Base-by-base conservation (phyloP, 2,329 filamentous ascomycete genomes). In the Xylaria digitata region DNA sequence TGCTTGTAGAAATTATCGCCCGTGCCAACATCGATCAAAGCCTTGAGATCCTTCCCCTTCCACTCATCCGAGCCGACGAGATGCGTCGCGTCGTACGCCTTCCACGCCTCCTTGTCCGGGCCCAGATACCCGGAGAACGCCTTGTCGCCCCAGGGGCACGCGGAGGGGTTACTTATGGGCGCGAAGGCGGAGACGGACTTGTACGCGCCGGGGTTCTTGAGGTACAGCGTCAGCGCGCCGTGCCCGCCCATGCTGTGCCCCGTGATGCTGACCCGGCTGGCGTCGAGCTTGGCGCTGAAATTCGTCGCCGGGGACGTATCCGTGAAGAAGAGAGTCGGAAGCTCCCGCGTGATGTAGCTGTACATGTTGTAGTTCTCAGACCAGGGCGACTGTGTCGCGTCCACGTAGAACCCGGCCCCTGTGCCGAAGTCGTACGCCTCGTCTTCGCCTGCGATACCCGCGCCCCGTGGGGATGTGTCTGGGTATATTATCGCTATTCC, bases 171-270 rank as follows among this genome's bases (percentile, higher is more conserved):
- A 57, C 89, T 81, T 75, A 98, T 96, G 21, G 95, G 95, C 55
- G 96, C 92, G 77, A 96, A 97, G 1, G 95, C 95, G 69, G 91
- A 94, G 64, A 96, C 93, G 71, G 89, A 93, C 83, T 90, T 92
- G 85, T 97, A 99, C 83, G 87, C 89, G 70, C 92, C 93, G 0
- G 96, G 94, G 81, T 98, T 91, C 83, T 93, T 95, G 59, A 99
- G 86, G 84, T 92, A 98, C 74, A 98, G 82, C 52, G 94, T 97
- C 73, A 99, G 84, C 50, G 96, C 96, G 70, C 96, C 96, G 80
- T 99, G 96, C 0, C 96, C 96, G 72, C 96, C 96, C 96, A 99
- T 99, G 75, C 90, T 94, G 83, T 99, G 96, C 6, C 96, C 96
- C 46, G 92, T 93, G 75, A 99, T 96, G 79, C 90, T 91, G 62